A percentile compares a stretch with the other conserved stretches of the same genome.
Conservation (phyloP, 305 asterid species). For the Solanum hybrid region DNA sequence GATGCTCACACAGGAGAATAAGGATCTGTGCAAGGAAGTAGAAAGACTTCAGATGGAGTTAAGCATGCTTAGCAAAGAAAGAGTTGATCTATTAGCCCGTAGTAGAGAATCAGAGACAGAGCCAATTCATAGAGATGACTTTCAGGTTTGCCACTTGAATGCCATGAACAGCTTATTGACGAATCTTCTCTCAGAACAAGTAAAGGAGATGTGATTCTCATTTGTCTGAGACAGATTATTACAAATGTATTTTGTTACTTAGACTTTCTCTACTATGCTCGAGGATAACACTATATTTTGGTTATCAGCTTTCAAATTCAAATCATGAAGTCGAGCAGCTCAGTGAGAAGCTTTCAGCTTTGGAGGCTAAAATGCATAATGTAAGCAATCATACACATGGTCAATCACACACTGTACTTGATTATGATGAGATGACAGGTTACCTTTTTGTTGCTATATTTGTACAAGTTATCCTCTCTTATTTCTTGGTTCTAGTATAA, state of each 20-base stretch:
- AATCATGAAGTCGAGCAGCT: constrained; percentile 35
- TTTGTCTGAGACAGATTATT: neutral
- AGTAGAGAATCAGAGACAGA: constrained; percentile 28
- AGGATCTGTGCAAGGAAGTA: constrained; percentile 25
- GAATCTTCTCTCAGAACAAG: neutral
- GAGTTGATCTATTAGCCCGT: constrained; percentile 29
- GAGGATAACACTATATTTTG: constrained; percentile 8
- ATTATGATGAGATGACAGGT: neutral
- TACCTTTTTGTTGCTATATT: neutral
- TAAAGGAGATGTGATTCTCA: neutral
- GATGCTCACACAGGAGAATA: constrained; percentile 17
- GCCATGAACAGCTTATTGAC: constrained; percentile 4
- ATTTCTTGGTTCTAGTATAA: neutral
- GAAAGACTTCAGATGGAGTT: constrained; percentile 45
- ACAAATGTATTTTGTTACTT: neutral
- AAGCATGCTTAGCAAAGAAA: constrained; percentile 37
- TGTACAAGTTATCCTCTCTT: neutral
- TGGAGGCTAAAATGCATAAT: constrained; percentile 32
- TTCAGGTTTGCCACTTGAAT: constrained; percentile 30
- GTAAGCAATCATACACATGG: constrained; percentile 29
- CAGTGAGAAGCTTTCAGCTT: constrained; percentile 23
- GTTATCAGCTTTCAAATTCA: constrained; percentile 22
- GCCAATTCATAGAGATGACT: constrained; percentile 20
- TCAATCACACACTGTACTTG: neutral
- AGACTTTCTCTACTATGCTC: neutral